Base-by-base conservation (phyloP, 2,329 filamentous ascomycete genomes). In the Colletotrichum endophyticum region DNA sequence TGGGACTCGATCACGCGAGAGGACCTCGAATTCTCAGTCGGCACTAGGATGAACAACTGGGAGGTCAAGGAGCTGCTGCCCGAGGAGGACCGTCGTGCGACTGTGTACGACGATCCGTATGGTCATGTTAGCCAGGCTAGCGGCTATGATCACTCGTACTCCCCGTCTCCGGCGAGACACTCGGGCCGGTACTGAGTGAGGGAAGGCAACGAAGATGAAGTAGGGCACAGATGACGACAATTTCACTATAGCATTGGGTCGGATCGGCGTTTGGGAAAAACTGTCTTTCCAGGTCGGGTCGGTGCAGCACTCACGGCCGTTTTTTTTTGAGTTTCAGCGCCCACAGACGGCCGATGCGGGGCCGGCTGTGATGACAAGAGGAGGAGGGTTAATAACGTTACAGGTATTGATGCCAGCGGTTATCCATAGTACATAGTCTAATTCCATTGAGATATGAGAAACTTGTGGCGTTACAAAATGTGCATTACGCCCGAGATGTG, bases 1-100 rank as follows among this genome's bases (percentile, higher is more conserved):
- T 99, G 97, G 97, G 97, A 99, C 84, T 98, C 96, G 19, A 99
- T 99, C 85, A 99, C 97, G 27, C 96, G 95, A 83, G 97, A 99
- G 87, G 97, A 99, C 84, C 93, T 99, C 79, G 97, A 99, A 84
- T 99, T 99, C 86, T 98, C 96, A 4, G 97, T 99, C 66, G 96
- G 96, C 79, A 95, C 95, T 75, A 95, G 96, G 84, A 94, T 95
- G 86, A 98, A 98, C 87, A 98, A 97, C 85, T 99, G 97, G 97
- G 97, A 99, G 84, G 94, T 99, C 83, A 99, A 99, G 88, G 96
- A 99, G 78, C 90, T 95, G 13, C 89, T 97, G 22, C 92, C 94
- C 61, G 95, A 97, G 79, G 95, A 97, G 73, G 95, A 96, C 75
- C 93, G 94, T 76, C 91, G 94, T 75, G 88, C 88, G 27, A 96